A percentile compares a stretch with the other conserved stretches of the same genome.
phyloP scores from a whole-genome alignment of 73 alveolate species.

The Paramecium bursaria region DNA sequence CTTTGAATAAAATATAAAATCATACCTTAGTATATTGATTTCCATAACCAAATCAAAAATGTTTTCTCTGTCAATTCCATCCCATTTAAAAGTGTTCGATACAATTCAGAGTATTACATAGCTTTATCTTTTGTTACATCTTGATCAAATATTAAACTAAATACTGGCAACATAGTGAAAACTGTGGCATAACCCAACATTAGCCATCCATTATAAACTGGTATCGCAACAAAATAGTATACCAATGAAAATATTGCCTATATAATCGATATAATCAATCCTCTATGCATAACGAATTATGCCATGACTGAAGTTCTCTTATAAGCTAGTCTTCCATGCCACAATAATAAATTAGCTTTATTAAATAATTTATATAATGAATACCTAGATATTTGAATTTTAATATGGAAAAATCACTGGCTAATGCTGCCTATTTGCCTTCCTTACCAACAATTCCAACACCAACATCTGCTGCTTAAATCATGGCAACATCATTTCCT shows the following conservation, averaged over 20 bases:
- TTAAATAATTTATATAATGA: too few relatives aligned
- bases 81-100: conserved; percentile 88
- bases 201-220: conserved; percentile 96
- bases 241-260: conserved; percentile 90
- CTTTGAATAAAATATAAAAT: conserved; percentile 21
- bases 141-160: conserved; percentile 91
- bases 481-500: conserved; percentile 99
- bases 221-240: conserved; percentile 95
- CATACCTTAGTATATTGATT: conserved; percentile 25
- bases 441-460: conserved; percentile 97
- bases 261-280: conserved; percentile 92
- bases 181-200: conserved; percentile 97
- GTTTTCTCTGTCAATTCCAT: conserved; percentile 88
- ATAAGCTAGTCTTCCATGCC: conserved; percentile 98
- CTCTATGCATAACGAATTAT: conserved; percentile 97
- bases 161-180: conserved; percentile 94
- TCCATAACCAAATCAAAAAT: conserved; percentile 95
- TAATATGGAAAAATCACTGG: conserved; percentile 95
- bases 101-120: conserved; percentile 90
- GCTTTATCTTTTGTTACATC: conserved; percentile 87
- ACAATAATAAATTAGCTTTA: conserved; percentile 85
- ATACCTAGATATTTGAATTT: conserved; percentile 83
- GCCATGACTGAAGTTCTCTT: conserved; percentile 90
- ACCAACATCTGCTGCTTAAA: conserved; percentile 97
- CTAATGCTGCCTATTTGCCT: conserved; percentile 97